Base-by-base conservation (phyloP, 2,329 filamentous ascomycete species). In the Botrytis porri region DNA sequence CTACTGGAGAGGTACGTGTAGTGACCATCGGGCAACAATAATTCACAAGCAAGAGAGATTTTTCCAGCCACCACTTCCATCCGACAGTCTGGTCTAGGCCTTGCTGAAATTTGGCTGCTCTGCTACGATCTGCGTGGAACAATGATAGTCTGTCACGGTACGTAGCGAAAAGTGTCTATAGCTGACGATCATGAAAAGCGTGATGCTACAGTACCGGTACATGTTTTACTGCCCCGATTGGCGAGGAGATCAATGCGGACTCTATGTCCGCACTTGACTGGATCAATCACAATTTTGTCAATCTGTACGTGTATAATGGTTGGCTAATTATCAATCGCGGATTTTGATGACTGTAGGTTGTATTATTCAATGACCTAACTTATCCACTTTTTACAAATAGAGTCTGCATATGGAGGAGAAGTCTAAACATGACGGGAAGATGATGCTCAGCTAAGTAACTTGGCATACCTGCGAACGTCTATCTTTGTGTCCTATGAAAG, bases 41-140 rank as follows among this genome's bases (percentile, higher is more conserved):
- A 39, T 39, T 35, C 29, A 51, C 41, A 12, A 57, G 37, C 25
- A 54, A 41, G 41, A 41, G 25, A 39, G 8, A 25, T 39, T 57
- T 41, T n/a, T 39, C 32, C 32, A 37, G 22, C 35, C n/a, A n/a
- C 8, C 25, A 39, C 35, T 41, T 67, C 73, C 75, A 73, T 77
- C 76, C 77, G 76, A 70, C 69, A 72, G 62, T 74, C 43, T 77
- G 77, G 77, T 76, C 75, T 72, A 73, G 48, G 29, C 20, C 18
- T 35, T n/a, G 29, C 10, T n/a, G 20, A 25, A 32, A 35, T 67
- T 60, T 22, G 41, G 4, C 54, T n/a, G n/a, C 51, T 29, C 2
- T 37, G 16, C 22, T n/a, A 43, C 57, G 71, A 70, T 70, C 65
- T 70, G 71, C 65, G 59, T 60, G 71, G 57, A 63, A 70, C 29